phyloP scores from a whole-genome alignment of 1,139 yeast genomes.

The Suhomyces taliae region DNA sequence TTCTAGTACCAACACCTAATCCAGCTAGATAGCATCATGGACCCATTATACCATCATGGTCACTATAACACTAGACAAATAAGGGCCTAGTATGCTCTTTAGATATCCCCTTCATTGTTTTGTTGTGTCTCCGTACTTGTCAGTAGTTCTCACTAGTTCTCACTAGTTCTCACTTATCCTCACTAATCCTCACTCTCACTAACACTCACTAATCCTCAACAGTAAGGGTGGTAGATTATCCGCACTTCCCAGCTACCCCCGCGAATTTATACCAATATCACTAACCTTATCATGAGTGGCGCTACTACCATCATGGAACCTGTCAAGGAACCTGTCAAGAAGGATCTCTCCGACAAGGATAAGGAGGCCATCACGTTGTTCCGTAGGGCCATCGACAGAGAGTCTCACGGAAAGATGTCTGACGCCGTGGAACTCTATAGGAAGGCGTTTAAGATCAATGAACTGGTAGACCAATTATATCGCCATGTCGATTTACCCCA shows the following conservation, averaged over 20 bases:
- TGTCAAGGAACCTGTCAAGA: constrained; percentile 2
- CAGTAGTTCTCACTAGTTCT: no score
- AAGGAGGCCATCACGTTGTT: constrained; percentile 58
- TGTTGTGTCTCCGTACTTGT: no score
- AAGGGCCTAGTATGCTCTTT: no score
- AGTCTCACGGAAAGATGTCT: constrained; percentile 69
- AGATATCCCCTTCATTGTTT: no score
- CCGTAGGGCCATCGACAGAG: constrained; percentile 72
- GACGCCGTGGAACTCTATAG: constrained; percentile 80
- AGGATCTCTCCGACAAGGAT: constrained; percentile 16
- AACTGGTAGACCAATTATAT: constrained; percentile 67
- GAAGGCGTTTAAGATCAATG: constrained; percentile 66
- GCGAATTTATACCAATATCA: not conserved
- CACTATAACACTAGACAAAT: no score
- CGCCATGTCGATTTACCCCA: constrained; percentile 48
- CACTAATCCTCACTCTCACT: no score
- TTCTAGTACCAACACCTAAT: no score
- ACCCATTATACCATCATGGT: no score
- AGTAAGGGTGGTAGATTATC: not conserved
- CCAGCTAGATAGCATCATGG: no score
- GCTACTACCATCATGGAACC: constrained; percentile 5
- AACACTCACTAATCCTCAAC: no score
- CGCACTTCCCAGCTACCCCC: not conserved
- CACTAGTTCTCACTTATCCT: no score
- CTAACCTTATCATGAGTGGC: constrained; percentile 4